A percentile compares a stretch with the other conserved stretches of the same genome.
These are phyloP conservation scores for Orychophragmus violaceus DNA, from an alignment of 345 rosid species.

Conservation along the genomic window DNA sequence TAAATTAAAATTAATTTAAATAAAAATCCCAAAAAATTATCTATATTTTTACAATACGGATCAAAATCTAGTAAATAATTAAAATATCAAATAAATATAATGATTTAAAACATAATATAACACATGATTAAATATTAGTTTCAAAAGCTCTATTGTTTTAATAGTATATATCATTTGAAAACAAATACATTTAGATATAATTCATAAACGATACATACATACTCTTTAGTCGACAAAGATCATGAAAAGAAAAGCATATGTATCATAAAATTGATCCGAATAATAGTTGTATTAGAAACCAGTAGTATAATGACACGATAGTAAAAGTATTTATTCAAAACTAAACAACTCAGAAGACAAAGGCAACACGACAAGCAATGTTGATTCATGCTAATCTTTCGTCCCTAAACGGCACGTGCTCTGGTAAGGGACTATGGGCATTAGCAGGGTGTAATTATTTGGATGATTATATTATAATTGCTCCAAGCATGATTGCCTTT, in stretches of 20 bases:
- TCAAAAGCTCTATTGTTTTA: background rate
- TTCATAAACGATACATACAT: background rate
- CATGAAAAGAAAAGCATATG: background rate
- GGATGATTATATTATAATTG: background rate
- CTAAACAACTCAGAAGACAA: constrained; percentile 13
- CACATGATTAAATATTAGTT: background rate
- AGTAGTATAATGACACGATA: background rate
- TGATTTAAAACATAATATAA: too few species aligned
- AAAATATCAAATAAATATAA: too few species aligned
- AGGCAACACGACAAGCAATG: constrained; percentile 36
- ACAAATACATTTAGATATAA: too few species aligned
- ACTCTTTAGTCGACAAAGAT: background rate
- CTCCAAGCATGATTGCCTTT: constrained; percentile 12
- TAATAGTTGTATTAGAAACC: background rate
- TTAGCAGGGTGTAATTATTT: constrained; percentile 9
- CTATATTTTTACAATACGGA: too few species aligned
- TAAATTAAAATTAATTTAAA: too few species aligned
- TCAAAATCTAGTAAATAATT: too few species aligned
- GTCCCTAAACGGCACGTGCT: constrained; percentile 10
- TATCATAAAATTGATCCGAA: background rate
- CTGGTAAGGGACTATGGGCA: background rate
- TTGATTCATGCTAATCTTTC: constrained; percentile 21
- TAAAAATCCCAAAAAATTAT: too few species aligned
- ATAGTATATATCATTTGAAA: background rate
- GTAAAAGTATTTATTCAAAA: background rate